Conservation (phyloP, 2,329 filamentous ascomycete genomes). For the Hymenoscyphus scutula region DNA sequence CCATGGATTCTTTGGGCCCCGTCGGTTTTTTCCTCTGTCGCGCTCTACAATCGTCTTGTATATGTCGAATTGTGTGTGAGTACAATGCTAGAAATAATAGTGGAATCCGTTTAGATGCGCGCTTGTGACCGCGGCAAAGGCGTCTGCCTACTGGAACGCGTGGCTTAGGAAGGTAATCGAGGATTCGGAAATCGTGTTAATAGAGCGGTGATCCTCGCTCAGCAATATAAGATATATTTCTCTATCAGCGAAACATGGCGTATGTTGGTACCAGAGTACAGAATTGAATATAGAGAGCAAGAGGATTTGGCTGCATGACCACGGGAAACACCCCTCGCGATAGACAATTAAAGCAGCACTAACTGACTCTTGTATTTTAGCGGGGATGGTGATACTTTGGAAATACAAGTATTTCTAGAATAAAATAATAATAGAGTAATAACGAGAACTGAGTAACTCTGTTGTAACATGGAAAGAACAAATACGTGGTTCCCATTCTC, state of each 20-base stretch:
- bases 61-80: conserved; percentile 3
- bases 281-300: background rate
- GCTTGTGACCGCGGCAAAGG: conserved; percentile 12
- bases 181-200: background rate
- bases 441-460: too few species aligned
- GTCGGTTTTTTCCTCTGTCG: background rate
- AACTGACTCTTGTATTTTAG: too few species aligned
- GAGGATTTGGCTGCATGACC: conserved; percentile 3
- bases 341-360: too few species aligned
- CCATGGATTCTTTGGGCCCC: conserved; percentile 22
- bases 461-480: too few species aligned
- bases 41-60: background rate
- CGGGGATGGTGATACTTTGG: too few species aligned
- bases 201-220: background rate
- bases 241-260: conserved; percentile 2
- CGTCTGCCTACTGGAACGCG: background rate
- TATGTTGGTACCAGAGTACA: background rate
- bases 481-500: too few species aligned
- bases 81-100: conserved; percentile 6
- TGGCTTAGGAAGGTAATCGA: conserved; percentile 2
- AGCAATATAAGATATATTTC: background rate
- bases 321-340: conserved; percentile 7
- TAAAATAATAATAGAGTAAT: too few species aligned
- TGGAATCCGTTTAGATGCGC: conserved; percentile 10
- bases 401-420: too few species aligned